phyloP scores from a whole-genome alignment of 768 basidiomycete genomes.

The Erythrobasidium yunnanense region DNA sequence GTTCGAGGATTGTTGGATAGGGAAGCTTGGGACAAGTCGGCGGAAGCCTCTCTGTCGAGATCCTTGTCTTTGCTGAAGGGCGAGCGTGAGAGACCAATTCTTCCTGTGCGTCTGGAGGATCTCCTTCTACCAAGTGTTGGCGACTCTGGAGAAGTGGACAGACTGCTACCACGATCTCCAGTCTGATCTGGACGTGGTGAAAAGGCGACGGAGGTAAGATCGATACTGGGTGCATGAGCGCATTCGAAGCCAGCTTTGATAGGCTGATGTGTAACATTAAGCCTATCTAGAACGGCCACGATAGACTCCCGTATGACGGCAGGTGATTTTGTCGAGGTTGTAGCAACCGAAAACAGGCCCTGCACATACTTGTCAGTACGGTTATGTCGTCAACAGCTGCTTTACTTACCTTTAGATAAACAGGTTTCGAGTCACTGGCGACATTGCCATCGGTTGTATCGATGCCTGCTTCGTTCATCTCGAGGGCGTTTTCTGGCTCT shows the following conservation, averaged over 20 bases:
- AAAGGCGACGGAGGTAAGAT: conserved; percentile 57
- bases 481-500: background rate
- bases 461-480: background rate
- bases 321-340: conserved; percentile 82
- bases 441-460: conserved; percentile 8
- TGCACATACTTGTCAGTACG: background rate
- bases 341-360: conserved; percentile 91
- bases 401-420: conserved; percentile 59
- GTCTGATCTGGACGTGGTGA: conserved; percentile 2
- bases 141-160: conserved; percentile 28
- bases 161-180: background rate
- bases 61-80: conserved; percentile 32
- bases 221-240: conserved; percentile 87
- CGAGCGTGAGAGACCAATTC: conserved; percentile 26
- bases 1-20: background rate
- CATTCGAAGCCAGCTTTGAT: conserved; percentile 89
- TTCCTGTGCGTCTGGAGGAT: conserved; percentile 18
- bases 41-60: conserved; percentile 25
- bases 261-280: conserved; percentile 89
- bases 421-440: conserved; percentile 58
- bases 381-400: background rate
- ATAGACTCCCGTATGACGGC: conserved; percentile 72
- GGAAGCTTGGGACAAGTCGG: conserved; percentile 25
- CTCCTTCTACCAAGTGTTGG: conserved; percentile 8
- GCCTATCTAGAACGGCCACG: conserved; percentile 71